Evolutionary conservation across 768 basidiomycete species (phyloP), one percentile per base, ranked within the genome.

Genomic region (Agaricus sinodeliciosus): DNA sequence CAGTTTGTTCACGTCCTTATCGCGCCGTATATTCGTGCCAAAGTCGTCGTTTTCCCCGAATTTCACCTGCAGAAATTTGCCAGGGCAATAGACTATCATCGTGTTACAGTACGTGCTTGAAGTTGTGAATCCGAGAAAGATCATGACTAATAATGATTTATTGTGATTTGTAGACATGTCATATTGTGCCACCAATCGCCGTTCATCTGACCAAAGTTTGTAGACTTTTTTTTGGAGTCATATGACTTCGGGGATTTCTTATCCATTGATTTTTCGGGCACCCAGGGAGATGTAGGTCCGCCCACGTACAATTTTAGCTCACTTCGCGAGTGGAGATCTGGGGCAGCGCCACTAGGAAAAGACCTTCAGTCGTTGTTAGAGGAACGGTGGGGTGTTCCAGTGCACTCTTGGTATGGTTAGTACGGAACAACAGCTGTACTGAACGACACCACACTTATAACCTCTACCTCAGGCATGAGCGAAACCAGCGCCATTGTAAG

Each of bases 401-500:
- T 48, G 9, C 37, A 37, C 19, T 48, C 47, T 9, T 48, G 47
- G 47, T 48, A 48, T 26, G 47, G 47, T 48, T 18, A 48, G 47
- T 2, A 31, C n/a, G 37, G 5, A 43, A 22, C 3, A 9, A 9
- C 11, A 37, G 8, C 18, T 36, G 8, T 2, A 37, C 15, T 15
- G 6, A 19, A 16, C 7, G 13, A 25, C 7, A 4, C 16, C 16
- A 13, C 16, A 13, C 15, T 31, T 19, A n/a, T 13, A 13, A 19
- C 25, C 26, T 19, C 11, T 3, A 0, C 3, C 5, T 19, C 31
- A 48, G 47, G 47, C 16, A 48, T 48, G 47, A 48, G 47, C 13
- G 47, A 48, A 48, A 48, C 47, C 11, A 36, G 47, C 35, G 47
- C 34, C 34, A 48, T 48, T 19, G 47, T 48, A 37, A 48, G 25